Base-by-base conservation (phyloP, 2,329 filamentous ascomycete genomes). In the Geosmithia flava region DNA sequence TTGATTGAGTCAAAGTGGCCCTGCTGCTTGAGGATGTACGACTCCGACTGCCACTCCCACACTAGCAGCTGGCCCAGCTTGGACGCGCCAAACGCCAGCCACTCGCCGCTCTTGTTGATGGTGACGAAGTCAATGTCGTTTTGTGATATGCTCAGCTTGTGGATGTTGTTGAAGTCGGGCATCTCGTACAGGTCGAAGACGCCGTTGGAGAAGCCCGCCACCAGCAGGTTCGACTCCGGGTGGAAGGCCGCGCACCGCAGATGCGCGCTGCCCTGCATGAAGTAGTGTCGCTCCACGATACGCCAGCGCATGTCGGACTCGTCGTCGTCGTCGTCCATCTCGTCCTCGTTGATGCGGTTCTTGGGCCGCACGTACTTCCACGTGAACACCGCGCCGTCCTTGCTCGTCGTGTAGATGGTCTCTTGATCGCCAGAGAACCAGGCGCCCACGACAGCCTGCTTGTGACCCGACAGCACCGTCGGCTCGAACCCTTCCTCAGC, bases 21-120 rank as follows among this genome's bases (percentile, higher is more conserved):
- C 65, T 97, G 93, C 61, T 98, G 93, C 67, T 98, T 98, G 45
- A 98, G 72, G 50, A 98, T 94, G 64, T 98, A 98, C 6, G 91
- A 97, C 65, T 98, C 94, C 0, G 93, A 98, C 62, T 97, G 91
- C 90, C 94, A 98, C 64, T 98, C 93, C 93, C 93, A 98, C 3
- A 98, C 93, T 3, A 98, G 70, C n/a, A 98, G 73, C 62, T 98
- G 93, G 1, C 94, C 94, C 5, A 95, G 75, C 58, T 94, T 94
- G 2, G 93, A 95, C 1, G 94, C 93, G 15, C 91, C 93, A 63
- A 98, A 96, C 0, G 94, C 94, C 20, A 98, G 71, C 93, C 93
- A 98, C 68, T 97, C 91, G 47, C 93, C 93, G 30, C 84, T 87
- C 62, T 87, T 85, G 68, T 97, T 98, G 60, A 96, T 88, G 0